These are phyloP conservation scores for Roridomyces roridus DNA, from an alignment of 768 basidiomycete genomes.

Conservation along the genomic window DNA sequence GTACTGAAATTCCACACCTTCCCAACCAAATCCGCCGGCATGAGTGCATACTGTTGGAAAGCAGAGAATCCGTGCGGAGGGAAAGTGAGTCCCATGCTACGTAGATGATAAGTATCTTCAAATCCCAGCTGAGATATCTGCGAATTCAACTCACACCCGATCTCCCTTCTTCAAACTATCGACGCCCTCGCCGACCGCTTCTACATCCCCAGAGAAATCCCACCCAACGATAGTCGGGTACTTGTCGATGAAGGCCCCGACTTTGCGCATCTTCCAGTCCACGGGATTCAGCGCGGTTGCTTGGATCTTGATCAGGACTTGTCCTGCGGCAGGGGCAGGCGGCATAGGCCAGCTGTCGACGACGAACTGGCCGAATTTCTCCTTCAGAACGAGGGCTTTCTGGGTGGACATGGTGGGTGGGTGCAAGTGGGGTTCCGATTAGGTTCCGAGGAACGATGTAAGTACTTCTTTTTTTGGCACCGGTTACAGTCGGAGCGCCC, in stretches of 20 bases:
- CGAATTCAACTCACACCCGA: slow-evolving; percentile 23
- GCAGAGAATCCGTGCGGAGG: neutral
- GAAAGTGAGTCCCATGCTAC: neutral
- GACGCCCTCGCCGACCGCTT: slow-evolving; percentile 36
- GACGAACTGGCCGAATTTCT: no score
- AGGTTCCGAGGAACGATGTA: no score
- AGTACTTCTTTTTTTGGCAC: no score
- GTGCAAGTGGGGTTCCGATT: no score
- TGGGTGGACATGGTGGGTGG: no score
- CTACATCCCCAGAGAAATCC: slow-evolving; percentile 41
- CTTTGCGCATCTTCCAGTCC: slow-evolving; percentile 37
- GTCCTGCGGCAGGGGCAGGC: neutral
- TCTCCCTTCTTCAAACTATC: slow-evolving; percentile 38
- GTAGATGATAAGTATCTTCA: neutral
- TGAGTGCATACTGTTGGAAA: neutral
- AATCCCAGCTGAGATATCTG: neutral
- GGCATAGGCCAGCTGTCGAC: no score
- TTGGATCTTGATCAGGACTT: slow-evolving; percentile 13
- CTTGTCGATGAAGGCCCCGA: slow-evolving; percentile 23
- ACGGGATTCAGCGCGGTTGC: slow-evolving; percentile 40
- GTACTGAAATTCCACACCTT: neutral
- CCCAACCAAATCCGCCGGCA: neutral
- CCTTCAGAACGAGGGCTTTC: no score
- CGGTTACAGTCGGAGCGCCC: no score
- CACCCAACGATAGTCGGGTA: slow-evolving; percentile 41